phyloP scores from a whole-genome alignment of 2,329 filamentous ascomycete species.

The Aspergillus neotritici region DNA sequence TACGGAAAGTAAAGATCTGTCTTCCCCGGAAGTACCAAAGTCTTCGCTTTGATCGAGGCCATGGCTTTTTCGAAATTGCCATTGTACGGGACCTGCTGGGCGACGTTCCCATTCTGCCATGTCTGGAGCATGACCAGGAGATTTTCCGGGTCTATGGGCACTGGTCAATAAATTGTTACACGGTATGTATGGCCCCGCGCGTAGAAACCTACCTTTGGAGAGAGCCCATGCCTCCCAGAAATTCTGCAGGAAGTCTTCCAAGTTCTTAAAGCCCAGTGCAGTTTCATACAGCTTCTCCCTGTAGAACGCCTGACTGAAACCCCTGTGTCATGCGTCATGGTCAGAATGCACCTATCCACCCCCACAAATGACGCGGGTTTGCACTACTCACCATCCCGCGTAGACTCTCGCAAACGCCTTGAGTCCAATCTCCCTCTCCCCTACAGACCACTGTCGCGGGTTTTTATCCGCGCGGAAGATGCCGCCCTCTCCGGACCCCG shows the following conservation, averaged over 20 bases:
- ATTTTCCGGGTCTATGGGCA: slow-evolving; percentile 60
- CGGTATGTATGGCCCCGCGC: too few relatives aligned
- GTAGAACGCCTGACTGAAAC: slow-evolving; percentile 74
- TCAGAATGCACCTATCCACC: neutral
- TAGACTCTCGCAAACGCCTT: slow-evolving; percentile 71
- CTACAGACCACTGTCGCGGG: slow-evolving; percentile 47
- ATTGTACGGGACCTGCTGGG: slow-evolving; percentile 62
- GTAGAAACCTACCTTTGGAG: slow-evolving; percentile 49
- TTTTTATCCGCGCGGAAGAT: slow-evolving; percentile 34
- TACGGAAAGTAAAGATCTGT: slow-evolving; percentile 77
- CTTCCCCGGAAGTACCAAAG: slow-evolving; percentile 63
- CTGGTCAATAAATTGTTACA: neutral
- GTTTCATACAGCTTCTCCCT: slow-evolving; percentile 63
- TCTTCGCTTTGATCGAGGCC: slow-evolving; percentile 65
- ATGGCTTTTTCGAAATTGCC: slow-evolving; percentile 62
- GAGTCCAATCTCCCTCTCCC: slow-evolving; percentile 53
- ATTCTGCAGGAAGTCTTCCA: slow-evolving; percentile 67
- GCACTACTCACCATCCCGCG: slow-evolving; percentile 55
- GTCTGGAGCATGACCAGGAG: slow-evolving; percentile 69
- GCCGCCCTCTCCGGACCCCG: slow-evolving; percentile 46
- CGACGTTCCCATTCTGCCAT: slow-evolving; percentile 70
- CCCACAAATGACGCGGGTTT: neutral
- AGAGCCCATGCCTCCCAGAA: slow-evolving; percentile 74
- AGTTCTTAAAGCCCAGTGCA: slow-evolving; percentile 57
- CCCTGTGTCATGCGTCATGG: slow-evolving; percentile 41